Evolutionary conservation across 2,329 filamentous ascomycete species (phyloP).

Genomic region (Thermomyces lanuginosus): DNA sequence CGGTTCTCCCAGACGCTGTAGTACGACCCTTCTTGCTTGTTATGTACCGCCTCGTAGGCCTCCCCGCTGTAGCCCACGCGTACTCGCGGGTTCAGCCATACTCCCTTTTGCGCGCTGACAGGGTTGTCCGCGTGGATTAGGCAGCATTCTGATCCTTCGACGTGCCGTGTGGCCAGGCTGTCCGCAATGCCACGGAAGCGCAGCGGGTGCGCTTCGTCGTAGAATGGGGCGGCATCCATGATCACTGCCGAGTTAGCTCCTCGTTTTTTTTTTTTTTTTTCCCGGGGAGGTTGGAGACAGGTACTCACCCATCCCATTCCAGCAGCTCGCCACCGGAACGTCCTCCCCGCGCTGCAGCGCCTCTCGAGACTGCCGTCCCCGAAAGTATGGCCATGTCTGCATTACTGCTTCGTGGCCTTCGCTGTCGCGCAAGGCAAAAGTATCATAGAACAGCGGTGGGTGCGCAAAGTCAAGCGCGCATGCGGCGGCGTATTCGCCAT

Average conservation of each 20-base stretch:
- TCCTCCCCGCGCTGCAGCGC: conserved; percentile 38
- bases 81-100: conserved; percentile 54
- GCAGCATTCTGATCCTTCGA: conserved; percentile 42
- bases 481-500: conserved; percentile 45
- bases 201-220: conserved; percentile 19
- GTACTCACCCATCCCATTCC: conserved; percentile 43
- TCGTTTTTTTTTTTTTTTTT: background rate
- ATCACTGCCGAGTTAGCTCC: conserved; percentile 3
- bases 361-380: conserved; percentile 29
- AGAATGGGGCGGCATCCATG: conserved; percentile 5
- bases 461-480: conserved; percentile 56
- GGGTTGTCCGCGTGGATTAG: conserved; percentile 56
- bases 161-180: conserved; percentile 38
- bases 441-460: conserved; percentile 55
- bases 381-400: conserved; percentile 53
- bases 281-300: background rate
- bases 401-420: conserved; percentile 48
- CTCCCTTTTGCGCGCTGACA: conserved; percentile 31
- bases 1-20: conserved; percentile 39
- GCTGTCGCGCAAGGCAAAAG: conserved; percentile 52
- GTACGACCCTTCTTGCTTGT: conserved; percentile 16
- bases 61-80: conserved; percentile 46
- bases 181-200: conserved; percentile 37
- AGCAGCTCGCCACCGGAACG: conserved; percentile 47
- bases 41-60: conserved; percentile 35